Percentiles rank a stretch among this genome's conserved stretches.
These are phyloP conservation scores for Xylaria castorea DNA, from an alignment of 495 filamentous ascomycete genomes.

Conservation along the genomic window DNA sequence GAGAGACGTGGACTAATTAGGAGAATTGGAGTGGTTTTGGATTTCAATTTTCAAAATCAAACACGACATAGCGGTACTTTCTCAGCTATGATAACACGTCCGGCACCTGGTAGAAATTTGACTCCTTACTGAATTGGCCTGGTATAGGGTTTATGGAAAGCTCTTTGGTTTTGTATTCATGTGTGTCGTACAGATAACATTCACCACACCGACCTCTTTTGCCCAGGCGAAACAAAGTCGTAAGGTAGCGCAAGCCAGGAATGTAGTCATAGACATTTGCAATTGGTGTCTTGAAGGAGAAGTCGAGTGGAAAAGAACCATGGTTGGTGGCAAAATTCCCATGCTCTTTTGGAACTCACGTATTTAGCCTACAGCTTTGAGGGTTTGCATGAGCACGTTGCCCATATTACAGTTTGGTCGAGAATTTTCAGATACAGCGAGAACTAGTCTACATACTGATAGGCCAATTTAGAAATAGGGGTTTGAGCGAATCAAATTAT, in stretches of 20 bases:
- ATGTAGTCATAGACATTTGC: background rate
- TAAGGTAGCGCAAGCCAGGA: background rate
- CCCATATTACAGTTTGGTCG: background rate
- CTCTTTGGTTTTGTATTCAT: constrained; percentile 7
- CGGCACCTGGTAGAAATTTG: background rate
- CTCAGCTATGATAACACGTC: background rate
- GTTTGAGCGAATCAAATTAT: background rate
- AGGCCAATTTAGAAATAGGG: background rate
- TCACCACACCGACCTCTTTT: background rate
- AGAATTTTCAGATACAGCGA: background rate
- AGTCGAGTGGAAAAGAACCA: background rate
- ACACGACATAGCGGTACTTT: background rate
- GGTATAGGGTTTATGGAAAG: background rate
- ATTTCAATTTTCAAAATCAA: background rate
- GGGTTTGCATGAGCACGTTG: background rate
- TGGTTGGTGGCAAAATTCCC: background rate
- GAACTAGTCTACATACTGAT: background rate
- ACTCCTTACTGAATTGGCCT: background rate
- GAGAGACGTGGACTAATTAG: background rate
- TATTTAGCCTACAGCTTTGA: background rate
- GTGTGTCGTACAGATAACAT: background rate
- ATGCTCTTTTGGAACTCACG: background rate
- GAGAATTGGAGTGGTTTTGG: background rate
- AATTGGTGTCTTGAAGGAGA: constrained; percentile 2
- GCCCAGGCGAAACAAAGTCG: background rate